Conservation (phyloP, 2,329 filamentous ascomycete species). For the Trichoderma asperellum region DNA sequence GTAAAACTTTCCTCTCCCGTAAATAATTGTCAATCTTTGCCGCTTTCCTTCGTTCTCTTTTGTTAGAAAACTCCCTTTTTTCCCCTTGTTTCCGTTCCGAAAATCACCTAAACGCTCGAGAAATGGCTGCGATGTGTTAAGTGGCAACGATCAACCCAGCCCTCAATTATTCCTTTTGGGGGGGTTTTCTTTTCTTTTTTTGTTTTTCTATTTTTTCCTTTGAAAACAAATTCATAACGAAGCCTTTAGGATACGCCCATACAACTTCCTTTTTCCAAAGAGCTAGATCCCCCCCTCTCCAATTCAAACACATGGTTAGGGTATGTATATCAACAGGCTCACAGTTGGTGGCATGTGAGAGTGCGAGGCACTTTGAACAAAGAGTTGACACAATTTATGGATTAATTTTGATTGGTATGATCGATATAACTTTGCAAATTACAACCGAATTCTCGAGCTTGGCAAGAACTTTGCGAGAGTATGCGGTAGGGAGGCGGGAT, state of each 20-base stretch:
- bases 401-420: constrained; percentile 60
- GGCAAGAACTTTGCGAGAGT: constrained; percentile 47
- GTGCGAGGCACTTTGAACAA: constrained; percentile 32
- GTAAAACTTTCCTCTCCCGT: constrained; percentile 6
- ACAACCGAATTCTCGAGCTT: constrained; percentile 59
- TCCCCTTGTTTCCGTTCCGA: constrained; percentile 1
- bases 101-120: constrained; percentile 13
- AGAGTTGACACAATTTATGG: constrained; percentile 42
- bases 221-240: constrained; percentile 32
- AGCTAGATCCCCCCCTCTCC: constrained; percentile 15
- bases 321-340: constrained; percentile 33
- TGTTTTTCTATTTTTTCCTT: not conserved
- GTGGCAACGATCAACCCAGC: constrained; percentile 18
- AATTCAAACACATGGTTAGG: constrained; percentile 18
- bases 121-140: constrained; percentile 7
- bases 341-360: constrained; percentile 36
- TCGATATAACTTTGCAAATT: constrained; percentile 60
- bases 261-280: constrained; percentile 8
- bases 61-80: not conserved
- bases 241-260: constrained; percentile 32
- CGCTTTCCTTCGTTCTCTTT: not conserved
- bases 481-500: constrained; percentile 46
- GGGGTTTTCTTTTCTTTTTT: not conserved
- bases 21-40: constrained; percentile 26
- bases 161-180: constrained; percentile 10